Percentiles rank a stretch among this genome's conserved stretches.
Conservation (phyloP, 148 eudicot species). For the Simmondsia chinensis region DNA sequence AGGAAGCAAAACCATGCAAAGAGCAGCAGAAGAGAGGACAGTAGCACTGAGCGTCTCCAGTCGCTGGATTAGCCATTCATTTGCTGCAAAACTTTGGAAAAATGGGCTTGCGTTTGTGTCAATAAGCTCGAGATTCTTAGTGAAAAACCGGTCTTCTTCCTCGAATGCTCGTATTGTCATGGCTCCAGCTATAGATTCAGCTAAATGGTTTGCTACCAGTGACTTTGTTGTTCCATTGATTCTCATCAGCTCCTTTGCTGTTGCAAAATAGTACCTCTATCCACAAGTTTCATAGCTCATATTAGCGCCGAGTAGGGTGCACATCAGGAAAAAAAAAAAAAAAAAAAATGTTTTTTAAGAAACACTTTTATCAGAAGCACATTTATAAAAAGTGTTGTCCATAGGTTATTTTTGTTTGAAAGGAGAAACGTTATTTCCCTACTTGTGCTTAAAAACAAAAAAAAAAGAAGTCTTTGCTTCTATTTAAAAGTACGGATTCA, state of each 20-base stretch:
- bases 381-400: too few species aligned
- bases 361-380: not conserved
- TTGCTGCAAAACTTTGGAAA: slow-evolving; percentile 79
- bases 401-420: too few species aligned
- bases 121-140: slow-evolving; percentile 63
- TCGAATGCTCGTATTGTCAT: slow-evolving; percentile 81
- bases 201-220: slow-evolving; percentile 76
- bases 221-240: slow-evolving; percentile 93
- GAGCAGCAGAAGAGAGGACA: slow-evolving; percentile 71
- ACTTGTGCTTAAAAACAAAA: too few species aligned
- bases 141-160: slow-evolving; percentile 78
- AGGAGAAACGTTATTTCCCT: too few species aligned
- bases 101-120: slow-evolving; percentile 76
- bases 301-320: too few species aligned
- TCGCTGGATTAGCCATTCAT: slow-evolving; percentile 84
- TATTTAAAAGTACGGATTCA: not conserved
- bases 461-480: too few species aligned
- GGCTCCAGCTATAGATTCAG: slow-evolving; percentile 79
- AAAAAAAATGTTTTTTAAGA: not conserved
- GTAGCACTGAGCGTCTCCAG: slow-evolving; percentile 73
- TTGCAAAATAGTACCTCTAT: slow-evolving; percentile 69
- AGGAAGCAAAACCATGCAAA: slow-evolving; percentile 92
- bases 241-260: slow-evolving; percentile 87
- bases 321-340: not conserved
- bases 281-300: not conserved